Evolutionary conservation across 208 protist species (phyloP), one percentile per base, ranked within the genome.

Genomic region (Acanthamoeba lenticulata): DNA sequence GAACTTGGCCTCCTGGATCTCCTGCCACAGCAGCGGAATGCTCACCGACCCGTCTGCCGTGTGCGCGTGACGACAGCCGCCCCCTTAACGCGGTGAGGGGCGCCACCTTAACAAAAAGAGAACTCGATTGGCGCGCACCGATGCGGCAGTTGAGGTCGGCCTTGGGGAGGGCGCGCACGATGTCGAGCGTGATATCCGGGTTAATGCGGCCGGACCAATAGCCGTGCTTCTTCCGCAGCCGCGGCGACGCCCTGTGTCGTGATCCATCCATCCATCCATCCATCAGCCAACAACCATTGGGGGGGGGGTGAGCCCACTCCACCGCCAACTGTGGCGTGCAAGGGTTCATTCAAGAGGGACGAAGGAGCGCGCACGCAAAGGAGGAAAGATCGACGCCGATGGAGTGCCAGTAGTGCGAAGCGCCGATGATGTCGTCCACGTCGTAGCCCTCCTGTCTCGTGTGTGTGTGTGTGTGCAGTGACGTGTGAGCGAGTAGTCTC

Each of bases 61-160:
- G 11, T 19, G 47, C 13, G 32, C 15, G 47, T 27, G 13, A 19
- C 11, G 69, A 13, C 24, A 34, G n/a, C 69, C 15, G 11, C 24
- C 24, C 24, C 36, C 13, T 34, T 79, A 9, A 79, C n/a, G 17
- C 13, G 47, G 13, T 45, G 45, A 21, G 47, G 38, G 27, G n/a
- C n/a, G 29, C 15, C 19, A 62, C 19, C 15, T 15, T n/a, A 24
- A 62, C 15, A 62, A 24, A 62, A 24, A 62, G 55, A 62, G 55
- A 62, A 24, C 15, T n/a, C 15, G 55, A 62, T 15, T n/a, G 55
- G 24, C 19, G 27, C 79, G 11, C 15, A 90, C 83, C 83, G 15
- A 97, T 88, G 24, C 95, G 36, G 34, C 47, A 92, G 83, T 97
- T 65, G 2, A 97, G 9, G 93, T 97, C 96, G 36, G 90, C 47